These are phyloP conservation scores for Phytomonas sp. DNA, from an alignment of 208 protist genomes.

Conservation along the genomic window DNA sequence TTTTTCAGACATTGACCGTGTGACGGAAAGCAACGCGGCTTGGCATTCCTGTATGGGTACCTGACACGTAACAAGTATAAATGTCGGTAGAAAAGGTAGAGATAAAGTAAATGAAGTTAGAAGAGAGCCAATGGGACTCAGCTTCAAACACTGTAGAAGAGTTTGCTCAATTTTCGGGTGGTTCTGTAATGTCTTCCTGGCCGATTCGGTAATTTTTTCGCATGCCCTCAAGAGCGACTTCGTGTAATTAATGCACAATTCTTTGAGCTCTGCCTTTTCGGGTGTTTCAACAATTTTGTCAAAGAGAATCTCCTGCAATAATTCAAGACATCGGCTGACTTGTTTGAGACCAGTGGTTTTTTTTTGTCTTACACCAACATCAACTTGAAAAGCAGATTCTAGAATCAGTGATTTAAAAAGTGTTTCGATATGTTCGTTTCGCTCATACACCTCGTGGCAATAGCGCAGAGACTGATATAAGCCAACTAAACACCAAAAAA, in stretches of 20 bases:
- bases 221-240: conserved; percentile 65
- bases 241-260: conserved; percentile 23
- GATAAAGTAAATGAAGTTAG: conserved; percentile 73
- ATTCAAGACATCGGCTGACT: conserved; percentile 61
- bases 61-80: conserved; percentile 34
- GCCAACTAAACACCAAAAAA: conserved; percentile 5
- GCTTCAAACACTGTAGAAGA: conserved; percentile 44
- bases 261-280: conserved; percentile 1
- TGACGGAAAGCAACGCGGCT: conserved; percentile 54
- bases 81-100: conserved; percentile 62
- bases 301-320: conserved; percentile 75
- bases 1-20: conserved; percentile 17
- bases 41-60: conserved; percentile 46
- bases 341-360: conserved; percentile 27
- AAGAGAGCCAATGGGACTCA: conserved; percentile 57
- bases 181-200: conserved; percentile 38
- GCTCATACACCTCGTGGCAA: background rate
- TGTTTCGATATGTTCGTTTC: background rate
- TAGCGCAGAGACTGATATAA: background rate
- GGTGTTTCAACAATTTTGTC: conserved; percentile 6
- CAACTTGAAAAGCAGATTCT: conserved; percentile 61
- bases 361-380: conserved; percentile 32
- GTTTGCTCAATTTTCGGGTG: conserved; percentile 21
- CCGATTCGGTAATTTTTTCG: conserved; percentile 50
- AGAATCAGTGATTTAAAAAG: conserved; percentile 64